Evolutionary conservation across 495 filamentous ascomycete species (phyloP).

Genomic region (Astrothelium macrocarpum): DNA sequence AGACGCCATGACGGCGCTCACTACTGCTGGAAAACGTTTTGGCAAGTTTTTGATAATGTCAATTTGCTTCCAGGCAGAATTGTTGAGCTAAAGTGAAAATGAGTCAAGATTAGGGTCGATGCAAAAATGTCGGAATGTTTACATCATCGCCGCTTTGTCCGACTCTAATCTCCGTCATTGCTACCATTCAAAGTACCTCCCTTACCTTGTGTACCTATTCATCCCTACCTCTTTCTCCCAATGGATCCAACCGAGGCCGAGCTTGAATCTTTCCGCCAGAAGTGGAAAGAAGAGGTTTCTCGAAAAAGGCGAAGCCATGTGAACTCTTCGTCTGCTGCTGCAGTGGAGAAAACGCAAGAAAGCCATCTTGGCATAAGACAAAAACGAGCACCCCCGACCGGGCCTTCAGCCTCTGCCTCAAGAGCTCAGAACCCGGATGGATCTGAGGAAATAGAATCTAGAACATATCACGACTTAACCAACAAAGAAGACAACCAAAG

Average conservation of each 20-base stretch:
- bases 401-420: conserved; percentile 14
- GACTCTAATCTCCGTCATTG: conserved; percentile 3
- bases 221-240: conserved; percentile 18
- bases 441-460: conserved; percentile 34
- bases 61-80: neutral
- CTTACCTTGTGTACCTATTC: neutral
- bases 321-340: neutral
- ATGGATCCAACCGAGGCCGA: conserved; percentile 59
- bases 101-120: neutral
- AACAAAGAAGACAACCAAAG: conserved; percentile 35
- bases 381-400: neutral
- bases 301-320: conserved; percentile 36
- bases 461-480: conserved; percentile 37
- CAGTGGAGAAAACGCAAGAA: neutral
- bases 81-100: neutral
- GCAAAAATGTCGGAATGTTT: neutral
- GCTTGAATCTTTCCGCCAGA: conserved; percentile 66
- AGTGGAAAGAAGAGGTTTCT: conserved; percentile 76
- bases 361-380: neutral
- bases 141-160: conserved; percentile 6
- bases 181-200: too few species aligned
- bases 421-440: conserved; percentile 18
- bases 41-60: neutral
- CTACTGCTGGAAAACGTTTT: neutral
- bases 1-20: conserved; percentile 5